phyloP scores from a whole-genome alignment of 2,329 filamentous ascomycete genomes.

The Cordyceps fumosorosea region DNA sequence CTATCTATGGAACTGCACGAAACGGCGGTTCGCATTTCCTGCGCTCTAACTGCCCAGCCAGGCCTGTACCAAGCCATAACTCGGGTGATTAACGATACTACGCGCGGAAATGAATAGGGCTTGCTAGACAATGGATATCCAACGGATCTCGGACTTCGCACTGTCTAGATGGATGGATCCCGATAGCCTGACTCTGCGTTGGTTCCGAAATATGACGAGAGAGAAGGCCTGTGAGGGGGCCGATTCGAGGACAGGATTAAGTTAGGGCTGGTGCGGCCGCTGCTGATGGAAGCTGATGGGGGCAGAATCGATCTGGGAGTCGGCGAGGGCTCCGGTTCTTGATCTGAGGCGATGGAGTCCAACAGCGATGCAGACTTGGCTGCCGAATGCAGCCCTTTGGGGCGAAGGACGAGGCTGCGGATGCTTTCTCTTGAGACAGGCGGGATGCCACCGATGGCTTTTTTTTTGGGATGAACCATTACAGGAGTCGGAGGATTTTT shows the following conservation, averaged over 20 bases:
- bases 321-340: not conserved
- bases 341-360: not conserved
- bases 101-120: not conserved
- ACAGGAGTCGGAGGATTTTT: not conserved
- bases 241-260: not conserved
- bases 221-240: not conserved
- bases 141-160: not conserved
- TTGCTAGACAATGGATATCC: no score
- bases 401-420: not conserved
- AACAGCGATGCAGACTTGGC: not conserved
- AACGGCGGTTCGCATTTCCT: not conserved
- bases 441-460: not conserved
- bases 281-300: not conserved
- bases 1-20: not conserved
- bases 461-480: not conserved
- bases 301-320: slow-evolving; percentile 1
- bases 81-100: not conserved
- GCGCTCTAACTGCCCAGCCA: not conserved
- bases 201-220: not conserved
- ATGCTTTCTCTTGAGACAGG: not conserved
- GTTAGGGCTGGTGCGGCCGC: slow-evolving; percentile 1
- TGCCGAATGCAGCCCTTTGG: not conserved
- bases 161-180: not conserved
- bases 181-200: not conserved
- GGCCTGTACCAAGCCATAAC: not conserved